Evolutionary conservation across 225 moss, liverwort and hornwort species (phyloP).

Genomic region (Polytrichum commune): DNA sequence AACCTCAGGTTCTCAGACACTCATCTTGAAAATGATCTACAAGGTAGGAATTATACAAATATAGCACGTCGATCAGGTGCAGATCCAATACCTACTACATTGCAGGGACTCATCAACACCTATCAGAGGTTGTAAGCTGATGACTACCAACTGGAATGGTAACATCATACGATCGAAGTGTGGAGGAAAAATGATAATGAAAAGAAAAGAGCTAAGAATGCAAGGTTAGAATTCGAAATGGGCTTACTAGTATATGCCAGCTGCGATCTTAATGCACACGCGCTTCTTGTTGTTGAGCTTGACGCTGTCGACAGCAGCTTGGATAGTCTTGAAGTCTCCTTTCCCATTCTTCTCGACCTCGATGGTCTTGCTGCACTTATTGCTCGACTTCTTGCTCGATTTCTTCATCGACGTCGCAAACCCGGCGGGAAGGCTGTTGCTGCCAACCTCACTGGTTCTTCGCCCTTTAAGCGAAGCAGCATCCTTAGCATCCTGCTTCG

Average conservation of each 20-base stretch:
- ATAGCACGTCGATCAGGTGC: too few relatives aligned
- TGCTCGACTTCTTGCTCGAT: not conserved
- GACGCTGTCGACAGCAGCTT: slow-evolving; percentile 50
- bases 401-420: not conserved
- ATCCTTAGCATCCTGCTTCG: slow-evolving; percentile 4
- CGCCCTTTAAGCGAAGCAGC: not conserved
- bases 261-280: slow-evolving; percentile 39
- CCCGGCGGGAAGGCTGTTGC: not conserved
- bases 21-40: too few relatives aligned
- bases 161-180: too few relatives aligned
- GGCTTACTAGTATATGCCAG: slow-evolving; percentile 47
- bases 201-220: too few relatives aligned
- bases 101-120: too few relatives aligned
- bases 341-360: slow-evolving; percentile 34
- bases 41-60: too few relatives aligned
- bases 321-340: slow-evolving; percentile 37
- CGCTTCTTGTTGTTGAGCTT: slow-evolving; percentile 27
- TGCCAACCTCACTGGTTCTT: not conserved
- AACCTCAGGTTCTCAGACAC: too few relatives aligned
- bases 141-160: too few relatives aligned
- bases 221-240: not conserved
- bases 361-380: slow-evolving; percentile 17
- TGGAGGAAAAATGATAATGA: too few relatives aligned
- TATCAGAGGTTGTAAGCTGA: too few relatives aligned
- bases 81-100: too few relatives aligned